Conservation (phyloP, 768 basidiomycete genomes). For the Auriscalpium vulgare region DNA sequence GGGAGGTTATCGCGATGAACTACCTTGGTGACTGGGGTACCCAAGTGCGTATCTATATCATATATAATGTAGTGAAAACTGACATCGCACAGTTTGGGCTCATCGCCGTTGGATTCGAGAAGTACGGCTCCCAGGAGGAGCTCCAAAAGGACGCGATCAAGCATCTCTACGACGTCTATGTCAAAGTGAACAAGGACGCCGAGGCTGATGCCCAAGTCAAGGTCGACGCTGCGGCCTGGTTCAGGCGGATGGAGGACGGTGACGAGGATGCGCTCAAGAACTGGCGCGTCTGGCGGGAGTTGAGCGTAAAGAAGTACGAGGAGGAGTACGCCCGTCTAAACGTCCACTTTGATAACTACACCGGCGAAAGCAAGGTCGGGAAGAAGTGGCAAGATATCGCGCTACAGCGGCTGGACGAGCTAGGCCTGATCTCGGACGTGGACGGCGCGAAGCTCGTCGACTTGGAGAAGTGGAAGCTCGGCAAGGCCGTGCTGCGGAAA, state of each 20-base stretch:
- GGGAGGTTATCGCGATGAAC: slow-evolving; percentile 87
- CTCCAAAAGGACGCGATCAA: slow-evolving; percentile 87
- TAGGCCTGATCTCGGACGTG: slow-evolving; percentile 67
- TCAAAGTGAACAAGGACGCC: slow-evolving; percentile 86
- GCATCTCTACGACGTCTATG: slow-evolving; percentile 91
- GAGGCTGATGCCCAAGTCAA: slow-evolving; percentile 66
- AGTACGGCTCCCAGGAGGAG: slow-evolving; percentile 80
- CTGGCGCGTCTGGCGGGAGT: slow-evolving; percentile 89
- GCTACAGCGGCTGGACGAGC: slow-evolving; percentile 55
- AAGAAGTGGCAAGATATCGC: slow-evolving; percentile 68
- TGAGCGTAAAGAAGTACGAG: slow-evolving; percentile 85
- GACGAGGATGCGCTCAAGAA: slow-evolving; percentile 76
- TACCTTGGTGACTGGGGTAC: slow-evolving; percentile 99
- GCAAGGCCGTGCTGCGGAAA: slow-evolving; percentile 86
- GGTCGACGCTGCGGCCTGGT: slow-evolving; percentile 73
- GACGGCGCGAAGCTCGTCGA: slow-evolving; percentile 85
- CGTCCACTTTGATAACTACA: slow-evolving; percentile 86
- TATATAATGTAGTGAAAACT: no score
- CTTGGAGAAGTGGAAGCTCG: slow-evolving; percentile 83
- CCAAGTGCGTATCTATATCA: slow-evolving; percentile 50
- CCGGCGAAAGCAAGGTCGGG: slow-evolving; percentile 79
- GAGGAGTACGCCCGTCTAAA: slow-evolving; percentile 86
- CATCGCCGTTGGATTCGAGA: slow-evolving; percentile 86
- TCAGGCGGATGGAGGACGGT: slow-evolving; percentile 93
- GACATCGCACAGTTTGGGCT: slow-evolving; percentile 56